Evolutionary conservation across 1,284 basidiomycete species (phyloP).

Genomic region (Lignosus rhinocerotis): DNA sequence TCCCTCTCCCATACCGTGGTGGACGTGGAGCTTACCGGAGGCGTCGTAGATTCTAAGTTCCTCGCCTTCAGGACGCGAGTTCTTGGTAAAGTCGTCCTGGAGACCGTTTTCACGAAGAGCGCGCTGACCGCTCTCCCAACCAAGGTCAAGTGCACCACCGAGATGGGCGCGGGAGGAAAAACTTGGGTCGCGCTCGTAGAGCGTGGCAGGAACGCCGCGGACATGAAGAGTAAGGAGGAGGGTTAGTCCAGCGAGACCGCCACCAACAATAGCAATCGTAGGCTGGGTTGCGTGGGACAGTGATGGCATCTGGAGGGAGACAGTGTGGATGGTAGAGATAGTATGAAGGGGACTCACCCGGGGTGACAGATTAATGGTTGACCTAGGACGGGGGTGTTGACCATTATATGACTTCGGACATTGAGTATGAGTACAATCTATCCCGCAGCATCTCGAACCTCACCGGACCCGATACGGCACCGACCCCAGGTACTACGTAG

Average conservation of each 20-base stretch:
- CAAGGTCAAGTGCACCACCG: background rate
- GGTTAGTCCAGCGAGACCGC: background rate
- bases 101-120: conserved; percentile 1
- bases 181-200: background rate
- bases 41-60: background rate
- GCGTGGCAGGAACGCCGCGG: background rate
- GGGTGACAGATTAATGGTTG: too few relatives aligned
- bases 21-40: background rate
- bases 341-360: too few relatives aligned
- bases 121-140: background rate
- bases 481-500: too few relatives aligned
- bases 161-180: background rate
- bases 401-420: too few relatives aligned
- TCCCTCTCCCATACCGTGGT: background rate
- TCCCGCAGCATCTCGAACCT: too few relatives aligned
- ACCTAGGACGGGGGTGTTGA: too few relatives aligned
- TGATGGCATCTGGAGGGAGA: too few relatives aligned
- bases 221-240: background rate
- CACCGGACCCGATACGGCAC: too few relatives aligned
- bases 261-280: background rate
- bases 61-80: background rate
- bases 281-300: background rate
- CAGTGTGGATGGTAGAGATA: too few relatives aligned
- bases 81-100: background rate
- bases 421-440: too few relatives aligned